Conservation (phyloP, 345 rosid species). For the Carallia pectinifolia region DNA sequence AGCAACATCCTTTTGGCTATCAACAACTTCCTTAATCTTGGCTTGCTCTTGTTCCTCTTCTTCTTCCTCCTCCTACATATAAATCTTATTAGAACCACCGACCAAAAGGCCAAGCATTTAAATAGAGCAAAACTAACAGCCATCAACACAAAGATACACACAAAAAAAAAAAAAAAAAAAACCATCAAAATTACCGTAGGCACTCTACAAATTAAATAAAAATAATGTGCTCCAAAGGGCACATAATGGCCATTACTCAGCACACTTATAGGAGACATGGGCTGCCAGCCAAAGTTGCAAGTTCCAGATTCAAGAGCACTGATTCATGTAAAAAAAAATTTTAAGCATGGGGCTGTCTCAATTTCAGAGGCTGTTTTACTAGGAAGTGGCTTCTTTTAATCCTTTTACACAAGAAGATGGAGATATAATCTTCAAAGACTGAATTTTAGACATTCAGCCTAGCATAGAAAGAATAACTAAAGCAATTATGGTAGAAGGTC, state of each 20-base stretch:
- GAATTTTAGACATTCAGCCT: not conserved
- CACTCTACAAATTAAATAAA: not conserved
- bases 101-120: constrained; percentile 4
- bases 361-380: not conserved
- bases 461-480: not conserved
- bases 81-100: constrained; percentile 12
- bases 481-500: not conserved
- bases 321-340: not conserved
- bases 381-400: not conserved
- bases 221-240: not conserved
- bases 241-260: not conserved
- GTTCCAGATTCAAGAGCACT: constrained; percentile 1
- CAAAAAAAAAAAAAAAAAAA: not conserved
- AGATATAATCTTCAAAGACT: constrained; percentile 1
- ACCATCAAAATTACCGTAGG: not conserved
- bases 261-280: not conserved
- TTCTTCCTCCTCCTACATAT: constrained; percentile 79
- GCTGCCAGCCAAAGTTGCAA: not conserved
- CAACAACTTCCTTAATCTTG: constrained; percentile 67
- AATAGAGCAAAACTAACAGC: not conserved
- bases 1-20: constrained; percentile 67
- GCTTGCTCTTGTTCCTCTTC: constrained; percentile 72
- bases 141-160: not conserved
- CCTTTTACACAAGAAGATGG: not conserved
- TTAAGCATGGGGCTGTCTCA: not conserved